Evolutionary conservation across 108 stramenopile species (phyloP), one percentile per base, ranked within the genome.

Genomic region (Skeletonema marinoi): DNA sequence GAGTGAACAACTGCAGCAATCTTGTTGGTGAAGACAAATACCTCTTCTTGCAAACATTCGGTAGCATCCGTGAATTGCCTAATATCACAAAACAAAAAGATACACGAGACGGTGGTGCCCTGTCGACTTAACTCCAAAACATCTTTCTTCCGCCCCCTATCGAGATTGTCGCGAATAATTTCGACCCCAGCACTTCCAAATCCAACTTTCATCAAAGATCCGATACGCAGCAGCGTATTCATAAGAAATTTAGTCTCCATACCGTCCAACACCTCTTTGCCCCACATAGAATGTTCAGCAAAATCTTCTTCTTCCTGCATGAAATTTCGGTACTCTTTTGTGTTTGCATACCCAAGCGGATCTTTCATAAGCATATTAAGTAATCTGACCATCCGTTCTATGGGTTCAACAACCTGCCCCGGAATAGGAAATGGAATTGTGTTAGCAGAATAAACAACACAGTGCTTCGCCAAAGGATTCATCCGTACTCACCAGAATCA

Each of bases 61-160:
- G 97, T 98, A 29, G 94, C 93, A 84, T 97, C 96, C 12, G 96
- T 98, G 76, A 97, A 98, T 61, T 90, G 89, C 60, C 98, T 87
- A 68, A 98, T 96, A 77, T 98, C 98, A 75, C 96, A 98, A 65
- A 98, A 98, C 35, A 96, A 78, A 73, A 97, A 98, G 50, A 98
- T 92, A 48, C 96, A 94, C 10, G 90, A 83, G 8, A 97, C 93
- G 31, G 78, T 92, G 17, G 86, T 75, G 71, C 96, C 96, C 31
- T 90, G 78, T 10, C 80, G 82, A 44, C 85, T 88, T 31, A 93
- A 68, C 54, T 95, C 73, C 38, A 96, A 66, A 41, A 83, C 84
- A 64, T 96, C 87, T 60, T 88, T 92, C 21, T 78, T 81, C 9
- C 88, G 75, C 5, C 88, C 85, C 58, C 88, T 85, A 61, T 89